Evolutionary conservation across 768 basidiomycete genomes (phyloP).

Genomic region (Leccinum variicolor): DNA sequence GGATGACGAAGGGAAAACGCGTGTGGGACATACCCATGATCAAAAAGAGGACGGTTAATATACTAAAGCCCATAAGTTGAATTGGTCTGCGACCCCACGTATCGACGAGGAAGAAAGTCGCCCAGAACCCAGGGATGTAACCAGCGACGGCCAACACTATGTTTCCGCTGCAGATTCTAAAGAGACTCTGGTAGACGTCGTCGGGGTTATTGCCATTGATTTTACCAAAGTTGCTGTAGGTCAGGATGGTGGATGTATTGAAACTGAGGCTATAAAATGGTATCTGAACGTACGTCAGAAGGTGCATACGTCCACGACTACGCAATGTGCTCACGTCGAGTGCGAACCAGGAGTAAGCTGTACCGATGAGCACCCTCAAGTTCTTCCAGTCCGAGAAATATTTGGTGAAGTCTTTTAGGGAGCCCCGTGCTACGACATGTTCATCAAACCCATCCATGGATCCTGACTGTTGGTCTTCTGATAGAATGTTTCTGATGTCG

Average conservation of each 20-base stretch:
- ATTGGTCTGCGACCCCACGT: slow-evolving; percentile 71
- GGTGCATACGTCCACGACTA: not conserved
- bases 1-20: not conserved
- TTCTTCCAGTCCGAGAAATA: slow-evolving; percentile 77
- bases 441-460: slow-evolving; percentile 45
- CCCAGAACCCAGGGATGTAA: slow-evolving; percentile 54
- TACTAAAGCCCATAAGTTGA: slow-evolving; percentile 67
- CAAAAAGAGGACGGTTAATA: slow-evolving; percentile 64
- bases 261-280: slow-evolving; percentile 87
- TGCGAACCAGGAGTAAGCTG: slow-evolving; percentile 85
- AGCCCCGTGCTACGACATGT: slow-evolving; percentile 58
- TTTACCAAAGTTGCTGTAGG: slow-evolving; percentile 63
- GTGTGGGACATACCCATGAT: slow-evolving; percentile 52
- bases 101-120: slow-evolving; percentile 63
- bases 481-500: slow-evolving; percentile 67
- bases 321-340: slow-evolving; percentile 54
- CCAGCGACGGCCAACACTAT: slow-evolving; percentile 18
- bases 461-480: slow-evolving; percentile 37
- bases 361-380: slow-evolving; percentile 72
- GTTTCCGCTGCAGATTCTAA: slow-evolving; percentile 20
- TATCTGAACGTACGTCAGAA: slow-evolving; percentile 42
- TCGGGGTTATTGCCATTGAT: slow-evolving; percentile 23
- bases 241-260: slow-evolving; percentile 73
- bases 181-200: slow-evolving; percentile 22
- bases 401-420: slow-evolving; percentile 56